These are phyloP conservation scores for Apiospora malaysiana DNA, from an alignment of 2,329 filamentous ascomycete species.

Conservation along the genomic window DNA sequence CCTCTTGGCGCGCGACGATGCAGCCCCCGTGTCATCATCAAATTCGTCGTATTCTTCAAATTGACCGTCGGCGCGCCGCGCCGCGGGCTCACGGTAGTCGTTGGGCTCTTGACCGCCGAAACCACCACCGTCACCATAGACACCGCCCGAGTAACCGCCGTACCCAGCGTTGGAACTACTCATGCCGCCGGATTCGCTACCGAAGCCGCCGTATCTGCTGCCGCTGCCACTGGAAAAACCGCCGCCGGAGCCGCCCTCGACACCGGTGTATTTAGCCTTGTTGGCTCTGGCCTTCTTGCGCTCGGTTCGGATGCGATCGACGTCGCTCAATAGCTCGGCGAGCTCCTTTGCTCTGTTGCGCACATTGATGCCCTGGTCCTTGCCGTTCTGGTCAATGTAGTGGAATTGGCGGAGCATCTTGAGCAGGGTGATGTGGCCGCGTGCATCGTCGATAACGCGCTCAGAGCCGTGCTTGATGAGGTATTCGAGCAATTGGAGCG, in stretches of 20 bases:
- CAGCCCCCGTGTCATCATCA: conserved; percentile 72
- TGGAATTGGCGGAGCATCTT: conserved; percentile 99
- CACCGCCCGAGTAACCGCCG: conserved; percentile 70
- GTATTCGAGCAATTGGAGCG: conserved; percentile 93
- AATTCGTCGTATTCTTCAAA: conserved; percentile 99
- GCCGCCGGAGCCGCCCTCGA: conserved; percentile 78
- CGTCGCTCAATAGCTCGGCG: conserved; percentile 89
- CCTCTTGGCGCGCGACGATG: conserved; percentile 59
- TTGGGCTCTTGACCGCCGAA: conserved; percentile 76
- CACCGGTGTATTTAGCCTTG: conserved; percentile 93
- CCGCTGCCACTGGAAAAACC: conserved; percentile 55
- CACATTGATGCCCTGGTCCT: conserved; percentile 97
- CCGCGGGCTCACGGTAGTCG: conserved; percentile 67
- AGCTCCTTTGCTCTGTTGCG: conserved; percentile 96
- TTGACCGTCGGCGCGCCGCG: conserved; percentile 71
- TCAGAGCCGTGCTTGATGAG: conserved; percentile 98
- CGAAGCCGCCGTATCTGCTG: conserved; percentile 85
- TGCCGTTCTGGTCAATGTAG: conserved; percentile 94
- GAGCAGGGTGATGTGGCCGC: conserved; percentile 90
- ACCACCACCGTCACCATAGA: conserved; percentile 95
- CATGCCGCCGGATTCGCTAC: conserved; percentile 80
- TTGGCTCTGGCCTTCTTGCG: conserved; percentile 90
- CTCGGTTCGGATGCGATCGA: conserved; percentile 81
- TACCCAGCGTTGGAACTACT: conserved; percentile 62
- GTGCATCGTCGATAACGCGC: conserved; percentile 94